These are phyloP conservation scores for Fusarium pilosicola DNA, from an alignment of 2,329 filamentous ascomycete species.

Conservation along the genomic window DNA sequence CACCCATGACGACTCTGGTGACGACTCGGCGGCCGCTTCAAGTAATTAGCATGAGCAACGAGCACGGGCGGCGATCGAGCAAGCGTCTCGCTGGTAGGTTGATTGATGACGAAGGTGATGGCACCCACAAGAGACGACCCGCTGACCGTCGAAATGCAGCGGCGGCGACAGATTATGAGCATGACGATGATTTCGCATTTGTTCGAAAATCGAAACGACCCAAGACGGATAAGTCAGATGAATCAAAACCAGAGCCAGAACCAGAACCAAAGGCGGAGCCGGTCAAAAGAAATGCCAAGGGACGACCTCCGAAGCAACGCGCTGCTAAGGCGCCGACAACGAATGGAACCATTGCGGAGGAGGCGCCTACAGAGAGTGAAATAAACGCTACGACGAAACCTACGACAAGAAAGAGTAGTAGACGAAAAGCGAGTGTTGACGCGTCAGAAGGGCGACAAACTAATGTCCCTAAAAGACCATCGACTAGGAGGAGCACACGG, in stretches of 20 bases:
- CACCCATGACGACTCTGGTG: constrained; percentile 78
- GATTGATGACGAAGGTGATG: constrained; percentile 16
- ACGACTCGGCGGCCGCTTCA: constrained; percentile 71
- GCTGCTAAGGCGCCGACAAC: constrained; percentile 48
- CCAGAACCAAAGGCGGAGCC: constrained; percentile 49
- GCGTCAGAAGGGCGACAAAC: constrained; percentile 51
- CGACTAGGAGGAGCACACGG: constrained; percentile 57
- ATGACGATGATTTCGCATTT: constrained; percentile 82
- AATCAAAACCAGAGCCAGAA: constrained; percentile 44
- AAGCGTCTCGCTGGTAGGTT: constrained; percentile 72
- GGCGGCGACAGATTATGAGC: constrained; percentile 67
- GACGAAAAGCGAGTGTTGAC: constrained; percentile 54
- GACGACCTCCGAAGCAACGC: constrained; percentile 48
- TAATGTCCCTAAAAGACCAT: constrained; percentile 52
- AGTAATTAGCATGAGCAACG: constrained; percentile 75
- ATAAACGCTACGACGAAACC: constrained; percentile 31
- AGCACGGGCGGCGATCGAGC: constrained; percentile 69
- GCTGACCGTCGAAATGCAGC: constrained; percentile 26
- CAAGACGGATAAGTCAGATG: constrained; percentile 63
- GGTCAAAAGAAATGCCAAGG: constrained; percentile 54
- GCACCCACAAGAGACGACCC: constrained; percentile 3
- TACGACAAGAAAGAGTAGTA: constrained; percentile 47
- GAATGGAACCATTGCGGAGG: constrained; percentile 36
- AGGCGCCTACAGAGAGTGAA: constrained; percentile 23
- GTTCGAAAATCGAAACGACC: constrained; percentile 73